Evolutionary conservation across 2,329 filamentous ascomycete genomes (phyloP).

Genomic region (Tolypocladium endophyticum): DNA sequence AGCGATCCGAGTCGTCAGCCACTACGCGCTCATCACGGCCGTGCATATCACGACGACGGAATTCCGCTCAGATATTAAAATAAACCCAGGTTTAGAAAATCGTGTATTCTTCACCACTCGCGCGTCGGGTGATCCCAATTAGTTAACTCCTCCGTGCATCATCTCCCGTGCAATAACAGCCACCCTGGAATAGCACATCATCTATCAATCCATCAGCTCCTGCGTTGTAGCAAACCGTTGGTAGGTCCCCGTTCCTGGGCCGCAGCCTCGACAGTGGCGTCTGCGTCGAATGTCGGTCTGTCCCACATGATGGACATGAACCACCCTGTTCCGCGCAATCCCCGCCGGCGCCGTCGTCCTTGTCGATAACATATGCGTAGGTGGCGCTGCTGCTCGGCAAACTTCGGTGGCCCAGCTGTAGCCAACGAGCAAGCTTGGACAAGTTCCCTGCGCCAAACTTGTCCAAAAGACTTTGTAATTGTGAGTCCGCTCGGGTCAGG

Average conservation of each 20-base stretch:
- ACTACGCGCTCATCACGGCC: background rate
- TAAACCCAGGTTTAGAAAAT: background rate
- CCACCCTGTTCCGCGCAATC: background rate
- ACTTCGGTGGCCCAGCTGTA: background rate
- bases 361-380: background rate
- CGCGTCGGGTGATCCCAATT: background rate
- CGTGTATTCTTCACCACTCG: background rate
- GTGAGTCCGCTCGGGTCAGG: background rate
- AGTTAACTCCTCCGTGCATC: background rate
- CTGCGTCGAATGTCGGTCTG: background rate
- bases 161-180: background rate
- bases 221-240: too few relatives aligned
- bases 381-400: background rate
- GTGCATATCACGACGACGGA: background rate
- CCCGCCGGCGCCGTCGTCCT: background rate
- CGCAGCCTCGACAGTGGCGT: background rate
- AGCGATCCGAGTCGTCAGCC: background rate
- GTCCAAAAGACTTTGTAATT: background rate
- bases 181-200: background rate
- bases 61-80: background rate
- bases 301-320: background rate
- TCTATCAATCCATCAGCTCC: background rate
- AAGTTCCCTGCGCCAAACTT: background rate
- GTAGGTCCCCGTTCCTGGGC: background rate
- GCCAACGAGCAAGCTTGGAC: background rate